Percentiles rank a stretch among this genome's conserved stretches.
Evolutionary conservation across 2,329 filamentous ascomycete species (phyloP).

Genomic region (Fusarium chuoi): DNA sequence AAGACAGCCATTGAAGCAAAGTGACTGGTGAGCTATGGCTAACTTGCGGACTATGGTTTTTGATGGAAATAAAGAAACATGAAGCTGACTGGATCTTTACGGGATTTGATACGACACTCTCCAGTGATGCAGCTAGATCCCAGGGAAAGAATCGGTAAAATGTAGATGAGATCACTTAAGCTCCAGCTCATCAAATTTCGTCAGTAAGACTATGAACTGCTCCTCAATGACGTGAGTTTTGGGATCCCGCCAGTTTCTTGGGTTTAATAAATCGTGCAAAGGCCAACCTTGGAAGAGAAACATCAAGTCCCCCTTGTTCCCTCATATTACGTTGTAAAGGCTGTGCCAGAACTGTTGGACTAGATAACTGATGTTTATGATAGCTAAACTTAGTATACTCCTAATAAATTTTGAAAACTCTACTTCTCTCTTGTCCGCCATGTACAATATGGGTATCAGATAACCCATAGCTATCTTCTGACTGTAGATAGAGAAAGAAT

Average conservation of each 20-base stretch:
- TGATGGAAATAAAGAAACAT: not conserved
- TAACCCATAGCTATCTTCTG: not conserved
- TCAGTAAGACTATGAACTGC: constrained; percentile 20
- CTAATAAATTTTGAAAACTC: not conserved
- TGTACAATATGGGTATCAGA: not conserved
- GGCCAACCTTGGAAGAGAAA: not conserved
- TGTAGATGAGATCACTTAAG: constrained; percentile 33
- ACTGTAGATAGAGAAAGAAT: not conserved
- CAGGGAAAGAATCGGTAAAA: constrained; percentile 21
- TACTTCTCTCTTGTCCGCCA: not conserved
- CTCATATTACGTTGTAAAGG: not conserved
- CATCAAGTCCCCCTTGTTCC: not conserved
- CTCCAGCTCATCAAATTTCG: constrained; percentile 22
- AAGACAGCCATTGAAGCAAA: not conserved
- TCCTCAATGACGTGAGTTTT: constrained; percentile 43
- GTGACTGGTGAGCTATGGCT: not conserved
- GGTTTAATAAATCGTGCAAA: constrained; percentile 10
- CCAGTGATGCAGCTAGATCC: not conserved
- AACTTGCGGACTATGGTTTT: not conserved
- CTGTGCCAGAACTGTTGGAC: not conserved
- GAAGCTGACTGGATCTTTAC: not conserved
- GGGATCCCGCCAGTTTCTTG: constrained; percentile 16
- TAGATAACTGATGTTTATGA: not conserved
- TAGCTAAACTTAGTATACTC: not conserved
- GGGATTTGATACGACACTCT: not conserved